phyloP scores from a whole-genome alignment of 2,329 filamentous ascomycete genomes.

The Cryphonectria parasitica region DNA sequence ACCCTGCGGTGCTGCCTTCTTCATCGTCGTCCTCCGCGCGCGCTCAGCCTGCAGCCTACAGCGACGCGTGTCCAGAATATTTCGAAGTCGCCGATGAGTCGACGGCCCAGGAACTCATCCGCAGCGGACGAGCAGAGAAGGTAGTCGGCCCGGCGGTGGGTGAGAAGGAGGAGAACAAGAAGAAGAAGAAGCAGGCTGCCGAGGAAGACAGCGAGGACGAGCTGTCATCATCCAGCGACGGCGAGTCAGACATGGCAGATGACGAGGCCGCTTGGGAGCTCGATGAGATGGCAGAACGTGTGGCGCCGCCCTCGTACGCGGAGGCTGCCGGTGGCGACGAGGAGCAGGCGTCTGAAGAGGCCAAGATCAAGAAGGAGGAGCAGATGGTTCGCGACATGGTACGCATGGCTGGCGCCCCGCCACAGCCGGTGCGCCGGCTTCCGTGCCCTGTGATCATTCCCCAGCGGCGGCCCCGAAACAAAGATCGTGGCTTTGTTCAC shows the following conservation, averaged over 20 bases:
- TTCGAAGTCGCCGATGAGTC: slow-evolving; percentile 25
- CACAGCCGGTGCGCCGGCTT: slow-evolving; percentile 29
- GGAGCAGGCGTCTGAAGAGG: slow-evolving; percentile 25
- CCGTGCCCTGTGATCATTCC: slow-evolving; percentile 44
- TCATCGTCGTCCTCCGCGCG: slow-evolving; percentile 9
- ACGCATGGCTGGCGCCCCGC: slow-evolving; percentile 31
- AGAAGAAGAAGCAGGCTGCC: not conserved
- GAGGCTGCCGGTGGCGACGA: slow-evolving; percentile 7
- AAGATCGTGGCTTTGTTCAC: slow-evolving; percentile 43
- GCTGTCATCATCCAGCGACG: slow-evolving; percentile 16
- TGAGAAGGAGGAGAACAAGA: slow-evolving; percentile 13
- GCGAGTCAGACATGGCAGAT: slow-evolving; percentile 18
- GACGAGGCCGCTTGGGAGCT: slow-evolving; percentile 35
- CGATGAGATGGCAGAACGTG: slow-evolving; percentile 33
- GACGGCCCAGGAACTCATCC: slow-evolving; percentile 15
- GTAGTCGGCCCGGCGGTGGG: slow-evolving; percentile 4
- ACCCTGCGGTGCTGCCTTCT: not conserved
- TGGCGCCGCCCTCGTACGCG: slow-evolving; percentile 27
- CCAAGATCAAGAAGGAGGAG: slow-evolving; percentile 30
- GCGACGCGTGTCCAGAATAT: slow-evolving; percentile 22
- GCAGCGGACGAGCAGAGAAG: slow-evolving; percentile 18
- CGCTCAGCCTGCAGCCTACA: not conserved
- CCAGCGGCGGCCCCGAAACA: slow-evolving; percentile 41
- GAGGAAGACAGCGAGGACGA: slow-evolving; percentile 20
- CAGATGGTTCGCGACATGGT: slow-evolving; percentile 31